Percentiles rank a stretch among this genome's conserved stretches.
Evolutionary conservation across 2,329 filamentous ascomycete genomes (phyloP).

Genomic region (Neonectria coccinea): DNA sequence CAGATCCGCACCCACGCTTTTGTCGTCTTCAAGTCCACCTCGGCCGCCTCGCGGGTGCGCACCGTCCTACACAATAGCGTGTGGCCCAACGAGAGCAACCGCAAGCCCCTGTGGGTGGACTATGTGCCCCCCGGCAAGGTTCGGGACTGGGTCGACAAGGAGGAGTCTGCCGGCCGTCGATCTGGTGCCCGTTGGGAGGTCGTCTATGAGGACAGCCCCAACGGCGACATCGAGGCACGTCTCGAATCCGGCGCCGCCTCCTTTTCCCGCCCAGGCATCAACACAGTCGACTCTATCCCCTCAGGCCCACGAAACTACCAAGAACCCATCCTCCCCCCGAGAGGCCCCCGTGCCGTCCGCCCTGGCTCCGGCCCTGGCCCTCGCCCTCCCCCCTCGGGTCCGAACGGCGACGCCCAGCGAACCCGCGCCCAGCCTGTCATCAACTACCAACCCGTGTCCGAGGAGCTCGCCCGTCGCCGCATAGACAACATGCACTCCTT

Average conservation of each 20-base stretch:
- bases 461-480: conserved; percentile 72
- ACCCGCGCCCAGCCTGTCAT: conserved; percentile 59
- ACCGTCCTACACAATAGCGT: conserved; percentile 79
- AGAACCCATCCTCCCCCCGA: conserved; percentile 40
- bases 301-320: conserved; percentile 51
- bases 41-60: conserved; percentile 82
- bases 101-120: conserved; percentile 88
- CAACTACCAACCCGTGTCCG: conserved; percentile 68
- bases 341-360: conserved; percentile 56
- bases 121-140: conserved; percentile 85
- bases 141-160: conserved; percentile 77
- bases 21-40: conserved; percentile 74
- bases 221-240: conserved; percentile 66
- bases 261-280: conserved; percentile 35
- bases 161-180: conserved; percentile 64
- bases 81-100: conserved; percentile 88
- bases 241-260: conserved; percentile 55
- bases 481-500: conserved; percentile 66
- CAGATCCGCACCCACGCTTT: conserved; percentile 90
- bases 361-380: conserved; percentile 47
- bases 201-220: conserved; percentile 69
- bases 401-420: conserved; percentile 42
- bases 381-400: conserved; percentile 35
- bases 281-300: conserved; percentile 51
- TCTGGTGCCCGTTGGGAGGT: conserved; percentile 75